These are phyloP conservation scores for Diaporthe helianthi DNA, from an alignment of 2,329 filamentous ascomycete species.

Conservation along the genomic window DNA sequence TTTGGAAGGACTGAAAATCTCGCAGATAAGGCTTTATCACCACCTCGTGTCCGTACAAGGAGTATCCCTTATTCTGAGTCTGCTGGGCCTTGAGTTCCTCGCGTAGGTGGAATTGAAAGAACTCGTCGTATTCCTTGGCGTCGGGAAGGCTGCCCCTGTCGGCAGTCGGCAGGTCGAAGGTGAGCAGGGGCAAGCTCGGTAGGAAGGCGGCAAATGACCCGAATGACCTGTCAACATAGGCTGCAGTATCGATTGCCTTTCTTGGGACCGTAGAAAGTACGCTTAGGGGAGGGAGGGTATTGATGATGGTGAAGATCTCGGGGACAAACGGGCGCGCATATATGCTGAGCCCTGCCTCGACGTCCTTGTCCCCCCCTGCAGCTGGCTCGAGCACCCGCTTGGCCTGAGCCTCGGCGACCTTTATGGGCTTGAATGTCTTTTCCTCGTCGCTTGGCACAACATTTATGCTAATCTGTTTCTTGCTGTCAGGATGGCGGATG, in stretches of 20 bases:
- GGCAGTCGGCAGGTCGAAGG: neutral
- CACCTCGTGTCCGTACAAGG: slow-evolving; percentile 36
- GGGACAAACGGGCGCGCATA: slow-evolving; percentile 38
- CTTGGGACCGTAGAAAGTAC: slow-evolving; percentile 21
- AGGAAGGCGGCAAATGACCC: slow-evolving; percentile 25
- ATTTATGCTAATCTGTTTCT: neutral
- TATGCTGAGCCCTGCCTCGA: slow-evolving; percentile 34
- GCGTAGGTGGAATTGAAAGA: slow-evolving; percentile 34
- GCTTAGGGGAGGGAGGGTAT: slow-evolving; percentile 26
- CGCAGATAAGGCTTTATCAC: slow-evolving; percentile 9
- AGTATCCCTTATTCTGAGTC: slow-evolving; percentile 34
- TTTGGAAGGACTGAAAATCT: slow-evolving; percentile 1
- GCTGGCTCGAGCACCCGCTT: neutral
- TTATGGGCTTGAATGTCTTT: neutral
- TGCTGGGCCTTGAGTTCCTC: slow-evolving; percentile 33
- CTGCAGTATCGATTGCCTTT: slow-evolving; percentile 29
- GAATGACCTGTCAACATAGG: slow-evolving; percentile 26
- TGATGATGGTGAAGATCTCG: slow-evolving; percentile 34
- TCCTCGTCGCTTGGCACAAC: neutral
- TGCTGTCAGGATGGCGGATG: neutral
- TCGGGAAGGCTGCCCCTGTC: neutral
- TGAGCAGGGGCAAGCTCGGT: neutral
- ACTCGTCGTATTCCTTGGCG: slow-evolving; percentile 34
- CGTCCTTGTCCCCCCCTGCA: neutral
- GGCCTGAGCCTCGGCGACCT: neutral